Percentiles rank a stretch among this genome's conserved stretches.
Conservation (phyloP, 805 yeast genomes). For the Kodamaea restingae region DNA sequence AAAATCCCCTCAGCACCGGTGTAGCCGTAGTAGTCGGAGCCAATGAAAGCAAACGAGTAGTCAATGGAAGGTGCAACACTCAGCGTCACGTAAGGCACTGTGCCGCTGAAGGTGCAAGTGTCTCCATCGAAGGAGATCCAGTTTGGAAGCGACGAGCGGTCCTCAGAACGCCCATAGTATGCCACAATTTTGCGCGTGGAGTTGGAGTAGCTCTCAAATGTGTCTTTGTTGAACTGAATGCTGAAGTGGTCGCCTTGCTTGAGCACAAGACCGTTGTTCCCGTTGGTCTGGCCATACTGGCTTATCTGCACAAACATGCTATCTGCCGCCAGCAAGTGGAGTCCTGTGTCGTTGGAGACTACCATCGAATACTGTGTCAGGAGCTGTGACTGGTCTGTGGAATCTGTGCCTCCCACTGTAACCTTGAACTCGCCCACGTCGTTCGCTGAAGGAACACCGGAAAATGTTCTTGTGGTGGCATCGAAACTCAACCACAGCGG, state of each 20-base stretch:
- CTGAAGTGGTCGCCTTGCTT: conserved; percentile 64
- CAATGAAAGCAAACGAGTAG: conserved; percentile 69
- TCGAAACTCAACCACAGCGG: conserved; percentile 85
- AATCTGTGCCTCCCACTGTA: conserved; percentile 63
- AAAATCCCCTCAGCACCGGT: conserved; percentile 70
- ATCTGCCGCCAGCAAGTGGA: conserved; percentile 41
- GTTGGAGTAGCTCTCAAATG: conserved; percentile 47
- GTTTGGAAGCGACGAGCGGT: conserved; percentile 84
- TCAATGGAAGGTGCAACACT: conserved; percentile 80
- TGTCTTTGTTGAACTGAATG: conserved; percentile 56
- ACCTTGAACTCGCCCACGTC: conserved; percentile 41
- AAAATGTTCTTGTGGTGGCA: conserved; percentile 49
- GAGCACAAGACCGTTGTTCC: conserved; percentile 67
- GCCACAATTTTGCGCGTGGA: conserved; percentile 51
- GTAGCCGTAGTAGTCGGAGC: conserved; percentile 72
- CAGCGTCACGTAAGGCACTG: conserved; percentile 83
- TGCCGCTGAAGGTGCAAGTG: conserved; percentile 71
- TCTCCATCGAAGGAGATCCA: conserved; percentile 75
- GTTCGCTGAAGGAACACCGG: conserved; percentile 62
- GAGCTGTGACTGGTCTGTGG: conserved; percentile 41
- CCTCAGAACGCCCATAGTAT: conserved; percentile 77
- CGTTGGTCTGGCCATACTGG: conserved; percentile 71
- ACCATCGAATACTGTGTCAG: conserved; percentile 54
- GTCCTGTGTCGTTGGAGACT: conserved; percentile 55
- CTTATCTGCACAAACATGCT: conserved; percentile 52